Conservation (phyloP, 148 eudicot genomes). For the Linanthus parryae region DNA sequence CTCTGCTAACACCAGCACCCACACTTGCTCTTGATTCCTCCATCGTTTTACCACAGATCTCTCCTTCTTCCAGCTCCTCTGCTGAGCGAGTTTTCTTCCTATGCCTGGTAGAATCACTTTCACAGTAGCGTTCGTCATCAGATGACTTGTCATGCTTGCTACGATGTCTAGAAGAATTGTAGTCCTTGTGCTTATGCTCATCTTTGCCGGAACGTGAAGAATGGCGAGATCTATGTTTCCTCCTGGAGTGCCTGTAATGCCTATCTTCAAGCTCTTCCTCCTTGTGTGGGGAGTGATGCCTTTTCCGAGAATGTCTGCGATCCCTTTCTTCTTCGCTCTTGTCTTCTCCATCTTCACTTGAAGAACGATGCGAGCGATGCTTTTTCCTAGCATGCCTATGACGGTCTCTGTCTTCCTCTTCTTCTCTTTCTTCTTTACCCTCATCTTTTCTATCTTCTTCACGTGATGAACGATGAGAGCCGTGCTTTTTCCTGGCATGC, state of each 20-base stretch:
- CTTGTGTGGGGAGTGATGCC: conserved; percentile 33
- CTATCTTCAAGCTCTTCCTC: conserved; percentile 26
- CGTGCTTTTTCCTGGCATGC: conserved; percentile 37
- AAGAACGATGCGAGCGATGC: conserved; percentile 34
- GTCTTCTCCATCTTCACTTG: conserved; percentile 18
- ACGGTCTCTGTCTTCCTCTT: conserved; percentile 25
- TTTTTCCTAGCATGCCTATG: conserved; percentile 39
- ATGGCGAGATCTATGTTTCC: conserved; percentile 40
- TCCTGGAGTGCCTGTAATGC: conserved; percentile 34
- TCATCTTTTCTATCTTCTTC: conserved; percentile 27
- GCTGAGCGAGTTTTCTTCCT: conserved; percentile 28
- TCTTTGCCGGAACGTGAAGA: conserved; percentile 40
- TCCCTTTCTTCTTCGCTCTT: conserved; percentile 23
- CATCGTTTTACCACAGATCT: conserved; percentile 53
- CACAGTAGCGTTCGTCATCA: conserved; percentile 24
- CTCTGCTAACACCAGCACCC: conserved; percentile 36
- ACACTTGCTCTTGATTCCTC: conserved; percentile 40
- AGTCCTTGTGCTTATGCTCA: conserved; percentile 38
- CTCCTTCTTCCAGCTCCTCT: conserved; percentile 83
- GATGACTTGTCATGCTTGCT: conserved; percentile 31
- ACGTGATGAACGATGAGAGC: conserved; percentile 36
- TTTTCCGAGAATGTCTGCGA: conserved; percentile 34
- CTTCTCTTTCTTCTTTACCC: conserved; percentile 28
- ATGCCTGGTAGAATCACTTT: conserved; percentile 24
- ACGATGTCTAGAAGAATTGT: conserved; percentile 37